These are phyloP conservation scores for Epichloe brachyelytri DNA, from an alignment of 2,329 filamentous ascomycete genomes.

Conservation along the genomic window DNA sequence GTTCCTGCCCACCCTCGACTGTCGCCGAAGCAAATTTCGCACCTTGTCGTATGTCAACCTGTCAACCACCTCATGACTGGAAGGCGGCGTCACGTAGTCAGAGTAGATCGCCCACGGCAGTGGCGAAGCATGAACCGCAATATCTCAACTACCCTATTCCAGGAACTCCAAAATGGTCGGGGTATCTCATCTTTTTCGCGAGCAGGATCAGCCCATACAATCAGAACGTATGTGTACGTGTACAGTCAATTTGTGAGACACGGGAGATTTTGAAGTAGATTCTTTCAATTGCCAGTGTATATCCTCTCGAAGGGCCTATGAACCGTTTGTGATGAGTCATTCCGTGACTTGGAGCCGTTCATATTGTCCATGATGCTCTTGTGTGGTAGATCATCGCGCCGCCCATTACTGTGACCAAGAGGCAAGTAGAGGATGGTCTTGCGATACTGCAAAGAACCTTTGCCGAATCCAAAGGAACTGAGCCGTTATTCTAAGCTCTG, in stretches of 20 bases:
- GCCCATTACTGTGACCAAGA: no score
- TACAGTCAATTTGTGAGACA: neutral
- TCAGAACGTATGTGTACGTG: conserved; percentile 5
- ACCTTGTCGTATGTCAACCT: conserved; percentile 19
- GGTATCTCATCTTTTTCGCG: conserved; percentile 10
- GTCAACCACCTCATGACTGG: conserved; percentile 25
- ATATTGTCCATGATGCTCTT: no score
- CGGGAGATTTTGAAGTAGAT: neutral
- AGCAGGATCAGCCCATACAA: conserved; percentile 13
- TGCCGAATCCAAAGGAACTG: no score
- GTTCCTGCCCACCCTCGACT: conserved; percentile 13
- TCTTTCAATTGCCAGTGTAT: neutral
- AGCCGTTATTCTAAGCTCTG: no score
- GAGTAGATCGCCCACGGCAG: conserved; percentile 15
- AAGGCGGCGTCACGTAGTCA: conserved; percentile 21
- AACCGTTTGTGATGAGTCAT: no score
- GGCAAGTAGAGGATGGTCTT: no score
- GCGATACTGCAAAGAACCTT: no score
- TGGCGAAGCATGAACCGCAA: conserved; percentile 26
- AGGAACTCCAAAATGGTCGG: conserved; percentile 16
- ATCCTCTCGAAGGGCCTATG: conserved; percentile 25
- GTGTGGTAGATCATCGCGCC: no score
- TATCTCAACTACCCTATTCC: conserved; percentile 14
- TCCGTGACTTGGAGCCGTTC: no score
- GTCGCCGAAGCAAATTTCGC: conserved; percentile 17